Evolutionary conservation across 2,329 filamentous ascomycete species (phyloP), one percentile per base, ranked within the genome.

Genomic region (Fusarium pseudonygamai): DNA sequence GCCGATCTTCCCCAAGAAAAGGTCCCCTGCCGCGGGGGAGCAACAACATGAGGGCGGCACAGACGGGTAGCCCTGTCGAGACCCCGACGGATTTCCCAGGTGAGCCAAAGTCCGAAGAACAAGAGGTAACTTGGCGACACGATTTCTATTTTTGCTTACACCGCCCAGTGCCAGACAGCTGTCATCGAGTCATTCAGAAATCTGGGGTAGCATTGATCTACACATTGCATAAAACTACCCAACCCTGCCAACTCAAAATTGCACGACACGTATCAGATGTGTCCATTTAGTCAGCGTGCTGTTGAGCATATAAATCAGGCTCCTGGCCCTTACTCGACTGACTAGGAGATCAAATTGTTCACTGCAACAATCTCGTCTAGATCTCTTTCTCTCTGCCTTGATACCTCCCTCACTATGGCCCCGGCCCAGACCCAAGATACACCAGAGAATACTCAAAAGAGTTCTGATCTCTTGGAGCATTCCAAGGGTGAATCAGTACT

Each of bases 401-500:
- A 39, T 5, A 18, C 16, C 14, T 3, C 14, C 7, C 5, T n/a
- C 14, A 55, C 14, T 6, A 40, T 40, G 50, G 32, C 50, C 1
- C 50, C 24, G 15, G 34, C 50, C 6, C 50, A 39, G 34, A 55
- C 20, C 7, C 34, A 40, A 18, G 34, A 55, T 14, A 55, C 50
- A 28, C 5, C 24, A 7, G 50, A 55, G 34, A 28, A 22, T n/a
- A 18, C 50, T 22, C 50, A 46, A 42, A 64, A 61, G 60, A 64
- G 60, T 22, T 39, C 36, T 2, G 56, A 64, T 34, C 56, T 63
- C 24, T 40, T 61, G 28, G 58, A 49, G 10, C 42, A 34, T 13
- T 32, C 60, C 6, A 64, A 64, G 20, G 36, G 39, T 0, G 42
- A 61, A 11, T 64, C 60, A 3, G 42, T 64, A 18, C 60, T 64